Percentiles rank a stretch among this genome's conserved stretches.
Conservation (phyloP, 2,329 filamentous ascomycete species). For the Fusarium clavum region DNA sequence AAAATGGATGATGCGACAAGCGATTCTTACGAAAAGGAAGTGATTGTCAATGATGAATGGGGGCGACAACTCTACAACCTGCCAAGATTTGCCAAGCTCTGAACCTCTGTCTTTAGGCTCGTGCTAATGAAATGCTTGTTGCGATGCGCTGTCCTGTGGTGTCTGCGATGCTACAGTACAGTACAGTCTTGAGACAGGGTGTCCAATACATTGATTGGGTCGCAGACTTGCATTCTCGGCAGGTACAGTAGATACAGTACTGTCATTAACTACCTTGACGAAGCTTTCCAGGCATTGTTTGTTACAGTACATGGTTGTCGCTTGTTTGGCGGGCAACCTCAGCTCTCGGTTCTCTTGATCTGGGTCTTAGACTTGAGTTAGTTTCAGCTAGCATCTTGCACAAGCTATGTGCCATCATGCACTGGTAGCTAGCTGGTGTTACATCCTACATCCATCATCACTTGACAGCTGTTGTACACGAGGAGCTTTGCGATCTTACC, state of each 20-base stretch:
- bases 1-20: conserved; percentile 33
- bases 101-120: conserved; percentile 1
- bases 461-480: conserved; percentile 14
- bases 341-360: conserved; percentile 9
- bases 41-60: conserved; percentile 31
- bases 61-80: conserved; percentile 1
- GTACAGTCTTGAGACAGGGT: conserved; percentile 4
- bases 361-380: conserved; percentile 12
- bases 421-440: conserved; percentile 3
- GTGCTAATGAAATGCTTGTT: conserved; percentile 1
- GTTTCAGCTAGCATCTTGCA: conserved; percentile 25
- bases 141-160: background rate
- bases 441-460: background rate
- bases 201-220: background rate
- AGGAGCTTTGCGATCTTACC: background rate
- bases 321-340: conserved; percentile 6
- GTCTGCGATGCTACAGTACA: background rate
- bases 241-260: too few relatives aligned
- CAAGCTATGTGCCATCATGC: background rate
- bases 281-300: conserved; percentile 8
- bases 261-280: background rate
- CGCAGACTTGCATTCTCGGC: too few relatives aligned
- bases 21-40: conserved; percentile 20
- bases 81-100: conserved; percentile 19
- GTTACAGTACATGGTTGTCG: background rate